A percentile compares a stretch with the other conserved stretches of the same genome.
Evolutionary conservation across 768 basidiomycete species (phyloP).

Genomic region (Tephrocybe sp.): DNA sequence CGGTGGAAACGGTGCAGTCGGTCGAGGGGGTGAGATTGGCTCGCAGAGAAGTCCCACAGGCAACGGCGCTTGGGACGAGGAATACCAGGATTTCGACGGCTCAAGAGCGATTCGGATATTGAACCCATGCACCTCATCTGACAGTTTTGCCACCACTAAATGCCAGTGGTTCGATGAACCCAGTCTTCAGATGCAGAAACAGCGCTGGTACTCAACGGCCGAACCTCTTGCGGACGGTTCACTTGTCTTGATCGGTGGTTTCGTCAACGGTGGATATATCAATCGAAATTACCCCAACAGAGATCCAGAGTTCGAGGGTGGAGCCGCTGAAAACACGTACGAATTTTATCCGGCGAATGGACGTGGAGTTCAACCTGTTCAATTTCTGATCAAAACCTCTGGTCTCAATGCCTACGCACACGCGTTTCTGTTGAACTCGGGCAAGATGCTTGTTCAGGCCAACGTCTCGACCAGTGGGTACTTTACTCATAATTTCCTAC

Average conservation of each 20-base stretch:
- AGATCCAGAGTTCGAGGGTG: conserved; percentile 62
- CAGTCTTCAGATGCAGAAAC: conserved; percentile 58
- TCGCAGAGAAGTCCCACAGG: conserved; percentile 45
- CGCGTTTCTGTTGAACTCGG: conserved; percentile 71
- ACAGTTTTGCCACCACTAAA: conserved; percentile 43
- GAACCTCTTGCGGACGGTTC: conserved; percentile 76
- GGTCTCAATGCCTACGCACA: conserved; percentile 79
- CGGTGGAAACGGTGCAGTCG: conserved; percentile 73
- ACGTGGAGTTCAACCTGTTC: conserved; percentile 47
- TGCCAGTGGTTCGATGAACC: conserved; percentile 78
- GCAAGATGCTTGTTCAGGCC: conserved; percentile 79
- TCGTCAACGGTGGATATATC: conserved; percentile 74
- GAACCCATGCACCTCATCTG: conserved; percentile 60
- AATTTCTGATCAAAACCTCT: conserved; percentile 70
- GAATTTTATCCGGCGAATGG: conserved; percentile 78
- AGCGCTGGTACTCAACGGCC: conserved; percentile 78
- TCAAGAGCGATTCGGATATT: conserved; percentile 80
- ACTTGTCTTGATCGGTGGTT: conserved; percentile 79
- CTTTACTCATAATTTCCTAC: neutral
- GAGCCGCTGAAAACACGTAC: conserved; percentile 79
- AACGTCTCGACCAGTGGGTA: conserved; percentile 72
- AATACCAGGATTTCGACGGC: conserved; percentile 82
- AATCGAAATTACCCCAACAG: conserved; percentile 74
- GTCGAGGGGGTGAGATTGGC: conserved; percentile 58
- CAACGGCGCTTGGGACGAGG: conserved; percentile 56